Percentiles rank a stretch among this genome's conserved stretches.
These are phyloP conservation scores for Trichoderma reesei DNA, from an alignment of 495 filamentous ascomycete species.

Conservation along the genomic window DNA sequence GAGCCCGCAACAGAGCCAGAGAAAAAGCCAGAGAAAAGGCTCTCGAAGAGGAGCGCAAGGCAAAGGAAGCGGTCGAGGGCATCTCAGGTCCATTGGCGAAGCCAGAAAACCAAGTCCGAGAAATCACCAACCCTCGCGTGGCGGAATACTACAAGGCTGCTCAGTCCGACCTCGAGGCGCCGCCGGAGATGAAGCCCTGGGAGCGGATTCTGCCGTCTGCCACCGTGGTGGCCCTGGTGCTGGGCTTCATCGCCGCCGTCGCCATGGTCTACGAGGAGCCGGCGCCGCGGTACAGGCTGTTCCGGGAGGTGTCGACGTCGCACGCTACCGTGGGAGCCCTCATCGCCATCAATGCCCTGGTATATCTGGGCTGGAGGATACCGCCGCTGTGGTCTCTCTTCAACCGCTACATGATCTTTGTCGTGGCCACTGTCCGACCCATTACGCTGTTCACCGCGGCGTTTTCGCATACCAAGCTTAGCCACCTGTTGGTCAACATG, in stretches of 20 bases:
- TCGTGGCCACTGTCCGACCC: slow-evolving; percentile 58
- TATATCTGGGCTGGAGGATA: slow-evolving; percentile 56
- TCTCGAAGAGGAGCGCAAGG: slow-evolving; percentile 34
- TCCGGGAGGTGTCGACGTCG: slow-evolving; percentile 65
- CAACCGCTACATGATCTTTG: slow-evolving; percentile 67
- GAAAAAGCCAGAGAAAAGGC: slow-evolving; percentile 26
- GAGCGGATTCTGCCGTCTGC: slow-evolving; percentile 58
- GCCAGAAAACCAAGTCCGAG: slow-evolving; percentile 37
- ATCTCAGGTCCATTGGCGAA: slow-evolving; percentile 30
- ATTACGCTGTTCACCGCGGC: slow-evolving; percentile 55
- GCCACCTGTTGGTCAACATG: slow-evolving; percentile 68
- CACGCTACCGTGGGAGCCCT: slow-evolving; percentile 65
- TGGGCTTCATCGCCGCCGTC: slow-evolving; percentile 44
- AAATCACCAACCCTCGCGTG: slow-evolving; percentile 26
- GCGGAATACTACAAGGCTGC: slow-evolving; percentile 27
- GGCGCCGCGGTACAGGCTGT: slow-evolving; percentile 46
- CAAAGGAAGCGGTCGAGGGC: slow-evolving; percentile 42
- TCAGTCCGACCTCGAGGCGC: slow-evolving; percentile 33
- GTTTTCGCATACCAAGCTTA: slow-evolving; percentile 66
- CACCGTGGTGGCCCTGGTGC: slow-evolving; percentile 42
- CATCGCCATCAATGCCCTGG: slow-evolving; percentile 51
- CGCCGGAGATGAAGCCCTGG: slow-evolving; percentile 37
- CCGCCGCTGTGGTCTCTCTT: slow-evolving; percentile 63
- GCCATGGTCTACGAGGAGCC: slow-evolving; percentile 57
- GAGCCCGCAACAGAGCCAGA: slow-evolving; percentile 32